Evolutionary conservation across 2,329 filamentous ascomycete genomes (phyloP).

Genomic region (Hymenoscyphus albidus): DNA sequence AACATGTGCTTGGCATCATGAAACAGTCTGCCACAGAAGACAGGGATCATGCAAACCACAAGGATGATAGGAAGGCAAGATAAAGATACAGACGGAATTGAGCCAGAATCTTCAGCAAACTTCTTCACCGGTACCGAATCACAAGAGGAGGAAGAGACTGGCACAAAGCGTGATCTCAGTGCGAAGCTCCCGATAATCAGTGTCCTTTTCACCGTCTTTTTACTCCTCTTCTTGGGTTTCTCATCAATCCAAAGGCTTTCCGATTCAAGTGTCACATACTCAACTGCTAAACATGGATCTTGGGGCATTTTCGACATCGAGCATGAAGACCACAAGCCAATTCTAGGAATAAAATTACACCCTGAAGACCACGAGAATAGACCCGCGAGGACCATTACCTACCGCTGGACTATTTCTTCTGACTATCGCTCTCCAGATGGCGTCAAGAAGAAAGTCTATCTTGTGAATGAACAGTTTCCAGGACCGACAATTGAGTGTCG

Average conservation of each 20-base stretch:
- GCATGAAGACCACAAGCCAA: background rate
- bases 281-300: background rate
- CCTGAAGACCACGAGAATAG: conserved; percentile 42
- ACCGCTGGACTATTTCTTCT: conserved; percentile 42
- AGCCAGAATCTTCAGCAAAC: background rate
- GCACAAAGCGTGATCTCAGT: conserved; percentile 3
- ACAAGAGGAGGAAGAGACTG: background rate
- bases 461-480: conserved; percentile 48
- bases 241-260: background rate
- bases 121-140: background rate
- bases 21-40: background rate
- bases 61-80: background rate
- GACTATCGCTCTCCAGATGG: conserved; percentile 44
- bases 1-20: too few relatives aligned
- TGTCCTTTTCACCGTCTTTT: conserved; percentile 10
- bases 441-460: conserved; percentile 45
- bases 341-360: conserved; percentile 34
- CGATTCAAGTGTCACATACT: background rate
- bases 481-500: conserved; percentile 42
- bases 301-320: background rate
- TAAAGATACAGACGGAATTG: background rate
- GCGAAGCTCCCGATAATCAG: conserved; percentile 12
- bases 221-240: conserved; percentile 6
- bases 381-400: conserved; percentile 32
- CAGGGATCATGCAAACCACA: background rate